phyloP scores from a whole-genome alignment of 768 basidiomycete genomes.

The Naganishia antarctica region DNA sequence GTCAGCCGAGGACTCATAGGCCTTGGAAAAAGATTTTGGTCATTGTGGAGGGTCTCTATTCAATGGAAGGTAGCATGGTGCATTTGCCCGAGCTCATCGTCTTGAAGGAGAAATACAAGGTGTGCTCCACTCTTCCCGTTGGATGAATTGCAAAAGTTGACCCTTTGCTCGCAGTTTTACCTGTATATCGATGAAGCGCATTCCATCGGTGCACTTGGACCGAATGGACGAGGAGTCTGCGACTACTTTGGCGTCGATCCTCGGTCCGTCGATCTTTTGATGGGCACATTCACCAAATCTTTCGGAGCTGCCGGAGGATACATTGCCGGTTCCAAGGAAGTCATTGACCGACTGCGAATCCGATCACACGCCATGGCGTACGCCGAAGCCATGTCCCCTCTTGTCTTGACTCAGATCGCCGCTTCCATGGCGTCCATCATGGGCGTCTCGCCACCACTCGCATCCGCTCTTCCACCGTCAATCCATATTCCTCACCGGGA shows the following conservation, averaged over 20 bases:
- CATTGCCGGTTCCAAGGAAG: conserved; percentile 72
- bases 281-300: conserved; percentile 89
- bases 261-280: conserved; percentile 76
- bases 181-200: conserved; percentile 95
- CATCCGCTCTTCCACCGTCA: conserved; percentile 41
- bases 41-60: conserved; percentile 91
- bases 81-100: conserved; percentile 76
- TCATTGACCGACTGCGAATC: conserved; percentile 76
- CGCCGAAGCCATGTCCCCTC: conserved; percentile 83
- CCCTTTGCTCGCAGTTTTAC: conserved; percentile 65
- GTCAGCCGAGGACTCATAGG: conserved; percentile 94
- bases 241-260: conserved; percentile 90
- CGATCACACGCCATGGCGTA: conserved; percentile 77
- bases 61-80: conserved; percentile 95
- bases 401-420: conserved; percentile 83
- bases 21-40: conserved; percentile 98
- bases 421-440: conserved; percentile 95
- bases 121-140: conserved; percentile 46
- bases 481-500: conserved; percentile 21
- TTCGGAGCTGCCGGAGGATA: conserved; percentile 72
- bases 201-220: conserved; percentile 91
- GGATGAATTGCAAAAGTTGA: not conserved
- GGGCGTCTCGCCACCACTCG: conserved; percentile 57
- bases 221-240: conserved; percentile 85
- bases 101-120: conserved; percentile 93